Base-by-base conservation (phyloP, 306 rosid genomes). In the Prunus fruticosa region DNA sequence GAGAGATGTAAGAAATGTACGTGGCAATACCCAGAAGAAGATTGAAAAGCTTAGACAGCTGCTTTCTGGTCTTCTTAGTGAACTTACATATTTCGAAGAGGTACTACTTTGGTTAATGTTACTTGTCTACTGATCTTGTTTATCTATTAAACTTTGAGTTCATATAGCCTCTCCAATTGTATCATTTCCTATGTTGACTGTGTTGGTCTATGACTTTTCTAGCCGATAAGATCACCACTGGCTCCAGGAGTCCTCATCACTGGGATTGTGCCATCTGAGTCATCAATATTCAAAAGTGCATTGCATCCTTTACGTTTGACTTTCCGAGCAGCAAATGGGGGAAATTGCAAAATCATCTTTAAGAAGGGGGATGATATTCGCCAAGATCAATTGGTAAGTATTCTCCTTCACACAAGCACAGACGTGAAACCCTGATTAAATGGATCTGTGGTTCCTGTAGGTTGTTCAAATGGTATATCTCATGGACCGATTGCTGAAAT, bases 381-480 rank as follows among this genome's bases (percentile, higher is more conserved):
- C 73, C 99, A 95, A 81, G 99, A 95, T 78, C 99, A 95, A 82
- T 81, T 92, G 89, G 99, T 95, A 92, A 74, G 62, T 72, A 18
- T 56, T 82, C 75, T 80, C 25, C 67, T 65, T 67, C 28, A 76
- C 8, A 19, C 49, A 34, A n/a, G 53, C 19, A 77, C 41, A 20
- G 38, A 5, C 67, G 22, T 72, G 27, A 74, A 69, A 67, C 68
- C 9, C 53, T 53, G 41, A 52, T 67, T 22, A 52, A 15, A 43
- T 70, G 81, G 76, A 43, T 80, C 63, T 80, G 15, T 76, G 69
- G 58, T 77, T 72, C 84, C 60, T 82, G 67, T 79, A 95, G 99
- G 97, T 92, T 78, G 96, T 92, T 88, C 99, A 95, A 86, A 92
- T 95, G 99, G 97, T 92, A 67, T 92, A 92, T 67, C 92, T 95